A percentile compares a stretch with the other conserved stretches of the same genome.
Evolutionary conservation across 116 monocot species (phyloP).

Genomic region (Dioscorea cayenensis): DNA sequence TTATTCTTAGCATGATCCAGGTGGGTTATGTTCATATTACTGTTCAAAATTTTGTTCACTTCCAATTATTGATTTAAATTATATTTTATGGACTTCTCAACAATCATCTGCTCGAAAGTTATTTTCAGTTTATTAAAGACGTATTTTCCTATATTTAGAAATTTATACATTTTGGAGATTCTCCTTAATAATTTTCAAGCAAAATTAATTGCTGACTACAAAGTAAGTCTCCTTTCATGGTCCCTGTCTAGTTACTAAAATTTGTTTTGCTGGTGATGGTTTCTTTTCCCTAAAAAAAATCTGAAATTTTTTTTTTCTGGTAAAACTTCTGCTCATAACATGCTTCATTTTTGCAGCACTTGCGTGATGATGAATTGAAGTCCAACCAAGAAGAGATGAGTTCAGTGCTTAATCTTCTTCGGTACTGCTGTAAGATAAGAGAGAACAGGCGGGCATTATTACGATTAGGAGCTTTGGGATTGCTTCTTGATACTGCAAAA

Average conservation of each 20-base stretch:
- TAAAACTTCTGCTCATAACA: neutral
- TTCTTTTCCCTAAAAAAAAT: too few species aligned
- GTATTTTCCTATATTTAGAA: too few species aligned
- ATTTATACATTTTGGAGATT: too few species aligned
- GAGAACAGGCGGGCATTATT: constrained; percentile 82
- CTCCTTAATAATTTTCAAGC: too few species aligned
- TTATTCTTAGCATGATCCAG: constrained; percentile 93
- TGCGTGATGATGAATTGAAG: constrained; percentile 76
- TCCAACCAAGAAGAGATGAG: constrained; percentile 84
- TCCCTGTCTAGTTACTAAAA: too few species aligned
- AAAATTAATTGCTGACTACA: too few species aligned
- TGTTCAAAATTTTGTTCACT: neutral
- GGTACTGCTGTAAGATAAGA: constrained; percentile 95
- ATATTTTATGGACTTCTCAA: neutral
- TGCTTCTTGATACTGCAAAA: constrained; percentile 87
- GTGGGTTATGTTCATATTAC: constrained; percentile 15
- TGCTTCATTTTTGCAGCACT: constrained; percentile 35
- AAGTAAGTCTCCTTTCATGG: too few species aligned
- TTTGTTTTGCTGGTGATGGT: too few species aligned
- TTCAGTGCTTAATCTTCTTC: constrained; percentile 84
- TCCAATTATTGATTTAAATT: neutral
- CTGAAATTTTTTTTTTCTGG: neutral
- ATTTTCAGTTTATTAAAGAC: neutral
- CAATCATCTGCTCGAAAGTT: neutral
- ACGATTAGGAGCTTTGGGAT: constrained; percentile 62